Base-by-base conservation (phyloP, 164 flowering plant genomes). In the Annona cherimola region DNA sequence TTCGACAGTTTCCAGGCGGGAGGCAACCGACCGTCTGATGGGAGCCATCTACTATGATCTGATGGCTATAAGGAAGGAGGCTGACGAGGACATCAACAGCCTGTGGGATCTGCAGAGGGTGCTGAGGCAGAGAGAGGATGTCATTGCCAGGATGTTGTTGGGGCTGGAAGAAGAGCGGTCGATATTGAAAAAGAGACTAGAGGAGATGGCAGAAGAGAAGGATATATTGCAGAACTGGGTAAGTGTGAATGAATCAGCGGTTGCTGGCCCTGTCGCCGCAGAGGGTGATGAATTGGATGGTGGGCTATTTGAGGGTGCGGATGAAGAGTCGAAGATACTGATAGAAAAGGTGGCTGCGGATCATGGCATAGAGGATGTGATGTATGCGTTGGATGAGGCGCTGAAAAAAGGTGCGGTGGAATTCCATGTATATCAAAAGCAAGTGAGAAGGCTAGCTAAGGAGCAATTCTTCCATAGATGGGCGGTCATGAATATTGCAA, bases 301-400 rank as follows among this genome's bases (percentile, higher is more conserved):
- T 3, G 84, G 61, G 16, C 35, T 26, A 26, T 83, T 87, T 74
- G 89, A 84, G 60, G 71, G 69, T 3, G 79, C 7, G 2, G 89
- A 83, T 57, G 61, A 74, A n/a, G 50, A 70, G 63, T 83, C 86
- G 16, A 55, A 54, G 16, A 12, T 55, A 59, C 11, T 71, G 42
- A 19, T 89, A 5, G 82, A 85, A 18, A 68, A 69, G 9, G 26
- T 18, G 73, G 84, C 86, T 4, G 81, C 73, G 3, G 88, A 85
- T 63, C 5, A n/a, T 20, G 84, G 83, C 4, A 72, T 85, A 63
- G 90, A 87, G n/a, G 94, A 87, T 74, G 42, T 80, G 79, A 72
- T 89, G 16, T 79, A 79, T 78, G 85, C 77, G 19, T 68, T 89
- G 79, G 93, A 89, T 11, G 73, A 75, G 73, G 91, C 83, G 42